phyloP scores from a whole-genome alignment of 1,284 basidiomycete species.

The Pseudozyma flocculosa region DNA sequence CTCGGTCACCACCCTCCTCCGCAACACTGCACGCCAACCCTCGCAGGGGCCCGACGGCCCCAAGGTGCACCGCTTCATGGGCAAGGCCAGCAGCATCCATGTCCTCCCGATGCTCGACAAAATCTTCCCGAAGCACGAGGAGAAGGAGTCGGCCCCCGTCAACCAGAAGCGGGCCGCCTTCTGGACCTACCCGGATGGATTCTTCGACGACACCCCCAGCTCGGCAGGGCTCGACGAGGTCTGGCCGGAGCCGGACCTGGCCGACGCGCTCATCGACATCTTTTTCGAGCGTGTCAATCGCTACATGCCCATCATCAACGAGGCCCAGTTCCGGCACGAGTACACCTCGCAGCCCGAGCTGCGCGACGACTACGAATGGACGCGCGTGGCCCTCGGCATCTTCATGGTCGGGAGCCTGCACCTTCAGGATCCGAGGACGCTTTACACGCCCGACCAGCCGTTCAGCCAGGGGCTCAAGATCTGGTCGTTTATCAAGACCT shows the following conservation, averaged over 20 bases:
- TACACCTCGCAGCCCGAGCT: conserved; percentile 15
- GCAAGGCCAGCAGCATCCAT: conserved; percentile 45
- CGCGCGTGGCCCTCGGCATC: conserved; percentile 26
- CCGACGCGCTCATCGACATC: conserved; percentile 27
- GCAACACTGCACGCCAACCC: neutral
- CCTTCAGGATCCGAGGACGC: conserved; percentile 21
- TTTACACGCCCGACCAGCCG: conserved; percentile 9
- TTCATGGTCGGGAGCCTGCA: conserved; percentile 39
- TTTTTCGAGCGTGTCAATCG: conserved; percentile 41
- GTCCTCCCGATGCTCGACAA: conserved; percentile 36
- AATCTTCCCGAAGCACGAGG: conserved; percentile 1
- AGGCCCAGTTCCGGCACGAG: conserved; percentile 31
- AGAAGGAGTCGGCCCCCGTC: neutral
- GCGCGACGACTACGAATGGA: conserved; percentile 33
- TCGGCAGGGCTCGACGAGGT: conserved; percentile 1
- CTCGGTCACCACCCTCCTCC: neutral
- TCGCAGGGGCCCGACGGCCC: no score
- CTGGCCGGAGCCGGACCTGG: conserved; percentile 43
- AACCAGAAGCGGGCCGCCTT: neutral
- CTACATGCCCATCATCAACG: conserved; percentile 45
- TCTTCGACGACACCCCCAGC: conserved; percentile 16
- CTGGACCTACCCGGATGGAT: conserved; percentile 25
- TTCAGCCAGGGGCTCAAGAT: conserved; percentile 27
- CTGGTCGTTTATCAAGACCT: conserved; percentile 23
- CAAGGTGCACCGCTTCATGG: conserved; percentile 30